Percentiles rank a stretch among this genome's conserved stretches.
Evolutionary conservation across 2,329 filamentous ascomycete species (phyloP).

Genomic region (Colletotrichum scovillei): DNA sequence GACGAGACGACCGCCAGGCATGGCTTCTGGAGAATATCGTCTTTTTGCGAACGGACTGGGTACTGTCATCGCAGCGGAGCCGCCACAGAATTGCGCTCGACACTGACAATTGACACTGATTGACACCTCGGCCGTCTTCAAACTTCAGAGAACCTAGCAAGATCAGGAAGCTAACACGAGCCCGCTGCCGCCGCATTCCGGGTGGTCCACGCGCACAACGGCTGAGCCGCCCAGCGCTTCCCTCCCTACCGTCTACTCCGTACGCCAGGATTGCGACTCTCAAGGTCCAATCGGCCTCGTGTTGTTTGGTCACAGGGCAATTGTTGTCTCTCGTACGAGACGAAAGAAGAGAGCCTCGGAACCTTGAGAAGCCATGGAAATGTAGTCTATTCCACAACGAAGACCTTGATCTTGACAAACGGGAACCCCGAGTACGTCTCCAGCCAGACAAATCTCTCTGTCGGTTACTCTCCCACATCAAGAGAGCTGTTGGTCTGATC

Average conservation of each 20-base stretch:
- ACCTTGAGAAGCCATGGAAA: neutral
- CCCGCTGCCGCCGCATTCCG: neutral
- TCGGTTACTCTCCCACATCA: neutral
- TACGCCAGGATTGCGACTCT: neutral
- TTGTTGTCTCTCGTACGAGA: conserved; percentile 1
- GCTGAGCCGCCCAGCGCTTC: neutral
- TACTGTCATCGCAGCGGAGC: neutral
- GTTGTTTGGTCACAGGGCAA: conserved; percentile 21
- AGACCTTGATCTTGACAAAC: neutral
- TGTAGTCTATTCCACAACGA: neutral
- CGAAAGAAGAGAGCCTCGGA: neutral
- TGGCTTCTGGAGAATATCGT: neutral
- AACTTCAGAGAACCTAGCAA: neutral
- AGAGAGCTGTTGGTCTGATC: neutral
- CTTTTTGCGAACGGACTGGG: neutral
- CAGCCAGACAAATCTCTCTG: neutral
- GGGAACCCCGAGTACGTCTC: neutral
- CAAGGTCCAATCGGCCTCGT: neutral
- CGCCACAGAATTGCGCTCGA: neutral
- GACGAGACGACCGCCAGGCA: neutral
- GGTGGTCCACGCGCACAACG: neutral
- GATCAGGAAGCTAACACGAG: conserved; percentile 2
- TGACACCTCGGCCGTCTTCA: neutral
- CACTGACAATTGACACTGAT: neutral
- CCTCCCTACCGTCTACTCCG: neutral